Evolutionary conservation across 2,329 filamentous ascomycete genomes (phyloP), one percentile per base, ranked within the genome.

Genomic region (Conoideocrella luteorostrata): DNA sequence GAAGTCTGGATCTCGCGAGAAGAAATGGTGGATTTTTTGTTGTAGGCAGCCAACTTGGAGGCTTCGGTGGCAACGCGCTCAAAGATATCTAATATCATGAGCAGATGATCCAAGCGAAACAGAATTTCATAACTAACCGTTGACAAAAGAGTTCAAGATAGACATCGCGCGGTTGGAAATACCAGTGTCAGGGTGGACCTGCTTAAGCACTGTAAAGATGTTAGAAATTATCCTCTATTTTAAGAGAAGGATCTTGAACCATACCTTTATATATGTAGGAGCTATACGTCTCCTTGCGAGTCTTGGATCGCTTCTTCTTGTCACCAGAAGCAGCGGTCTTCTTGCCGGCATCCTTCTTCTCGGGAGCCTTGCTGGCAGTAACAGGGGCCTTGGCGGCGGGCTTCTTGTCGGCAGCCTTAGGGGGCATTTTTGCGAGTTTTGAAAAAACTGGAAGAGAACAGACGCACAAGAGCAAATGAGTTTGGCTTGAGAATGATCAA

Each of bases 291-390:
- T 98, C 93, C 86, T 97, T 97, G 75, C 93, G 85, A 57, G 90
- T 88, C 90, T 98, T 98, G 77, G 89, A 95, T 67, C 93, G 88
- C 90, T 97, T 98, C 88, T 98, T 98, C 89, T 97, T 97, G 62
- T 97, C 93, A 54, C 93, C 93, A 66, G 88, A 82, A 50, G 90
- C 82, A 49, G 91, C 88, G 39, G 93, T 97, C 86, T 97, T 98
- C 88, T 98, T 98, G 78, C 91, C 93, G 55, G 91, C 93, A 75
- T 97, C 91, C 85, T 97, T 96, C 86, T 96, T 96, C 83, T 96
- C 90, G 46, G 76, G 77, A 52, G 75, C 76, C 75, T 81, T 81
- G 59, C 74, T 76, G 55, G 77, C 77, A 65, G 86, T 77, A 42
- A 74, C 87, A 48, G 91, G 89, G 60, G 91, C 91, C 88, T 97